Base-by-base conservation (phyloP, 345 rosid genomes). In the Pistacia atlantica region DNA sequence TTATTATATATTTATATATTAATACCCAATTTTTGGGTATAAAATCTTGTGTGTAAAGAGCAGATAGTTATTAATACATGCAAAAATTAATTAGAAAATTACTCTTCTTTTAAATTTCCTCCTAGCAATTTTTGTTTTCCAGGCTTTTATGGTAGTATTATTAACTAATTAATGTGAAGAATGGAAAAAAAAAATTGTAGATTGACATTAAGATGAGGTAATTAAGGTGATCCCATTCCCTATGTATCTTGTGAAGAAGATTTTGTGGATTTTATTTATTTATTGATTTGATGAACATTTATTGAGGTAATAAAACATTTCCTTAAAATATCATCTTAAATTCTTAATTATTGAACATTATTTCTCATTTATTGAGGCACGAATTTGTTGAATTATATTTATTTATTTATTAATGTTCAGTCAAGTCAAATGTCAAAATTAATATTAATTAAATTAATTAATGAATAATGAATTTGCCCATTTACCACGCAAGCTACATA, bases 401-500 rank as follows among this genome's bases (percentile, higher is more conserved):
- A 38, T 31, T 31, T 38, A 38, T 38, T 4, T 42, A 42, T 42
- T 42, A 5, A 42, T 7, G 8, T 42, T 8, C 46, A 42, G 46
- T 18, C 33, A 3, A 22, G 64, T 22, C 28, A 59, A 22, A 22
- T 59, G 18, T 60, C 65, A 60, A 60, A 60, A 31, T 22, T 58
- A 4, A 11, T 25, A 28, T 42, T 42, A 42, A 38, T 38, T 37
- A 37, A 2, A 37, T 37, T 38, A 38, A 38, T 38, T 38, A 38
- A 38, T 38, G 5, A 38, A 38, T 38, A 42, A 42, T 42, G 9
- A 65, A 54, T 35, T 52, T 74, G 61, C 55, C 61, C 77, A 37
- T 54, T 74, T 65, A 65, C 38, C 77, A 75, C 71, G 54, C 77
- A 38, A 74, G 62, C 31, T 31, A 0, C 33, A 31, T 31, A 31